Percentiles rank a stretch among this genome's conserved stretches.
phyloP scores from a whole-genome alignment of 1,139 yeast species.

The Martiniozyma asiatica region DNA sequence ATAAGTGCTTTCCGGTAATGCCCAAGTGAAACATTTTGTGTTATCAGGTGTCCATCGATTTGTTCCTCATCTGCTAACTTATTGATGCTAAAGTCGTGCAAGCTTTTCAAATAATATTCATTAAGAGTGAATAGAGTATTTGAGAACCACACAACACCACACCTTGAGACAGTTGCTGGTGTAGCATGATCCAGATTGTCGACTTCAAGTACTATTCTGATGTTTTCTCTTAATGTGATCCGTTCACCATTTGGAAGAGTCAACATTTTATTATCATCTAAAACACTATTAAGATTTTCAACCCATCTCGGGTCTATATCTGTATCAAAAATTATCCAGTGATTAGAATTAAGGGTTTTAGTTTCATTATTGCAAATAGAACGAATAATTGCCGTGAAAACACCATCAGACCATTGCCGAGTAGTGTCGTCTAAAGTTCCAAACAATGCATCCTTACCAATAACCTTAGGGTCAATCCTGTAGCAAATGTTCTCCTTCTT shows the following conservation, averaged over 20 bases:
- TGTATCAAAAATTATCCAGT: slow-evolving; percentile 87
- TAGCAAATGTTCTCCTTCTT: slow-evolving; percentile 29
- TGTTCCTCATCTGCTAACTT: slow-evolving; percentile 19
- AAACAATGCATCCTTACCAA: slow-evolving; percentile 53
- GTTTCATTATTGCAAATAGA: too few relatives aligned
- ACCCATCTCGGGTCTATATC: slow-evolving; percentile 94
- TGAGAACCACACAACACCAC: slow-evolving; percentile 80
- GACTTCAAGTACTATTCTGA: slow-evolving; percentile 67
- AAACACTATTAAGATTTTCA: slow-evolving; percentile 78
- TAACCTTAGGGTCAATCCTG: slow-evolving; percentile 63
- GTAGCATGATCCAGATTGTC: slow-evolving; percentile 58
- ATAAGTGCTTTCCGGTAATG: slow-evolving; percentile 7
- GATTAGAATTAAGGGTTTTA: too few relatives aligned
- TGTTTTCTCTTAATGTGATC: slow-evolving; percentile 49
- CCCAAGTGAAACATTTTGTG: slow-evolving; percentile 4
- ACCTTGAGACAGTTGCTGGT: slow-evolving; percentile 85
- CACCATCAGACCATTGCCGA: slow-evolving; percentile 88
- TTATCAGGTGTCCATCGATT: slow-evolving; percentile 8
- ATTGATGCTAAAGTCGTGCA: slow-evolving; percentile 7
- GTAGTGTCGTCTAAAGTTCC: slow-evolving; percentile 69
- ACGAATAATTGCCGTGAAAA: slow-evolving; percentile 63
- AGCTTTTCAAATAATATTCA: slow-evolving; percentile 16
- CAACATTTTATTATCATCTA: slow-evolving; percentile 74
- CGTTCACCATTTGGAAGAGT: slow-evolving; percentile 91
- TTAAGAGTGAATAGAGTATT: slow-evolving; percentile 21